Evolutionary conservation across 805 yeast species (phyloP), one percentile per base, ranked within the genome.

Genomic region (Scheffersomyces amazonensis): DNA sequence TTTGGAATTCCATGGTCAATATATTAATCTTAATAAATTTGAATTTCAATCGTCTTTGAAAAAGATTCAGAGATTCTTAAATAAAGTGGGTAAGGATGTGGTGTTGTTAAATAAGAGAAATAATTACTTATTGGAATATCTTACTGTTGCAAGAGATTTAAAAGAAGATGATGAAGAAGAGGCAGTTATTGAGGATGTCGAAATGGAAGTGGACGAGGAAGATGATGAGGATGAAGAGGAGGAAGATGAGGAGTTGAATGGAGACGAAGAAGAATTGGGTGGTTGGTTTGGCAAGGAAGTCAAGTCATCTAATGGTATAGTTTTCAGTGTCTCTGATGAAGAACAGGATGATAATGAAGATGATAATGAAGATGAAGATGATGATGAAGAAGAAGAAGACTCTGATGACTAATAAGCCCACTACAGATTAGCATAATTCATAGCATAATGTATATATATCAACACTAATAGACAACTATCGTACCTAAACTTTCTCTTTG

Each of bases 1-100:
- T 4, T 60, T 93, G 13, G 71, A 83, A 1, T 60, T 73, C 15
- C 97, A 91, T 56, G 98, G 99, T 10, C 73, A 73, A 46, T 83
- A 77, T 58, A 83, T 93, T 37, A 72, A 77, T 29, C 59, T 60
- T 10, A 75, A 84, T 51, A 80, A 78, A 52, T 80, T 75, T 43
- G 74, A 78, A 36, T 86, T 83, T 50, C 69, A 80, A 2, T 76
- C 80, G 40, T 71, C 83, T 0, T 56, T 87, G 47, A 78, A 90
- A 49, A 74, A 85, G 1, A 64, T 88, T 8, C 95, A 82, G 53
- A 72, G 93, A 52, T 88, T 87, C 52, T 67, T 88, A 44, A 80
- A 78, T 34, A 75, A 87, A 51, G 64, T 81, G 11, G 90, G 85
- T 11, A 87, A 87, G 58, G 91, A 85, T 39, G 73, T 87, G n/a